Evolutionary conservation across 371 early-diverging fungal genomes (phyloP), one percentile per base, ranked within the genome.

Genomic region (Apophysomyces elegans): DNA sequence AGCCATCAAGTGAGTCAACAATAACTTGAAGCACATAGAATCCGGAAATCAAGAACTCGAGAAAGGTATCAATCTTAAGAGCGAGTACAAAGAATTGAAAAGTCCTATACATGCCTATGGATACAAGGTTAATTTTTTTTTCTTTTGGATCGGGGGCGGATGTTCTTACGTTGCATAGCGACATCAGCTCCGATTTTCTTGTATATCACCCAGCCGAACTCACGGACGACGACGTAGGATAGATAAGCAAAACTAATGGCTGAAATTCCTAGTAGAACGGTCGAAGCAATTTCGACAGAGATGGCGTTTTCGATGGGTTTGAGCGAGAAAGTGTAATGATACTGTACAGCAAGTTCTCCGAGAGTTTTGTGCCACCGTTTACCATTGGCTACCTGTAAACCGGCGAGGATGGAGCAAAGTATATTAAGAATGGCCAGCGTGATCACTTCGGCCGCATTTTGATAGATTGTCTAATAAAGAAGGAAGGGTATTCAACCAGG

Each of bases 101-200:
- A 8, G 66, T 71, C 2, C 78, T 73, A 59, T 83, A 83, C 83
- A 83, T 83, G 57, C 61, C 81, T 81, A 73, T 26, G 32, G 2
- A 3, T 26, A 26, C 32, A 26, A 26, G 32, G 32, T 26, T 26
- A 26, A 26, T 2, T 26, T 26, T 3, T 41, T 11, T 41, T 1
- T 41, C 5, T 1, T 41, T 41, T 41, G 13, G 32, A 32, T 14
- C 21, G 18, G 18, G 21, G 54, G 16, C 26, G 14, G 0, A 64
- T 35, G 14, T 58, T 41, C 68, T 73, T 76, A 79, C 84, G 67
- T 71, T 80, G 76, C 21, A 83, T 71, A 16, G 67, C 65, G 9
- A 80, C 58, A 65, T 83, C 80, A 26, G 80, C 80, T 8, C 83
- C 83, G 37, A 83, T 80, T 50, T 83, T 83, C 60, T 80, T 83